phyloP scores from a whole-genome alignment of 1,139 yeast genomes.

The Trichomonascaceae sp. region DNA sequence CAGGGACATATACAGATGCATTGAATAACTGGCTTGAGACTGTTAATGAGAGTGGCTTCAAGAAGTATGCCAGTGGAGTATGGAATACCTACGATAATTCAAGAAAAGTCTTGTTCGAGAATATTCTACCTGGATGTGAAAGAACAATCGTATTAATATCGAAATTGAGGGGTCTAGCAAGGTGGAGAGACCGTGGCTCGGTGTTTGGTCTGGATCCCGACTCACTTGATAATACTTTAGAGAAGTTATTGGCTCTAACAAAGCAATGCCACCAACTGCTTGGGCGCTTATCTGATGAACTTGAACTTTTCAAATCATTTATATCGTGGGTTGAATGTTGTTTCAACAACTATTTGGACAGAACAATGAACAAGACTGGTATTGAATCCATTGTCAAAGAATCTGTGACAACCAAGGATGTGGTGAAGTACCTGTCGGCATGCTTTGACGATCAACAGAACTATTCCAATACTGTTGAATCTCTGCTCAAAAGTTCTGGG shows the following conservation, averaged over 20 bases:
- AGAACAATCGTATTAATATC: conserved; percentile 48
- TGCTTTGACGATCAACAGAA: conserved; percentile 8
- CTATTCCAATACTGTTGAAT: not conserved
- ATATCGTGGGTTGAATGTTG: conserved; percentile 34
- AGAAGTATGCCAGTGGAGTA: conserved; percentile 51
- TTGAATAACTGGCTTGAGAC: conserved; percentile 46
- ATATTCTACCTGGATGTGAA: conserved; percentile 53
- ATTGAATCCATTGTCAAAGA: conserved; percentile 16
- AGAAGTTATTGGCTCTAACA: conserved; percentile 33
- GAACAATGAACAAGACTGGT: conserved; percentile 15
- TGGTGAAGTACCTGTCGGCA: conserved; percentile 21
- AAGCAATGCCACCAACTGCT: conserved; percentile 39
- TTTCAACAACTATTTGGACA: conserved; percentile 20
- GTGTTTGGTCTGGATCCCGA: conserved; percentile 33
- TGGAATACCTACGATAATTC: conserved; percentile 44
- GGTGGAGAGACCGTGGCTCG: conserved; percentile 34
- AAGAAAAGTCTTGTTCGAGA: conserved; percentile 43
- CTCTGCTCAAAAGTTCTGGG: not conserved
- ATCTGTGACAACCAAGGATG: conserved; percentile 19
- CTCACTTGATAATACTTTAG: conserved; percentile 31
- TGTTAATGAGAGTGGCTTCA: conserved; percentile 64
- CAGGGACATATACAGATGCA: conserved; percentile 50
- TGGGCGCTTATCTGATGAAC: conserved; percentile 49
- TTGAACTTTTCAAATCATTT: conserved; percentile 45
- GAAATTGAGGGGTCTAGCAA: conserved; percentile 42